A percentile compares a stretch with the other conserved stretches of the same genome.
phyloP scores from a whole-genome alignment of 352 stramenopile genomes.

The Aphanomyces stellatus region DNA sequence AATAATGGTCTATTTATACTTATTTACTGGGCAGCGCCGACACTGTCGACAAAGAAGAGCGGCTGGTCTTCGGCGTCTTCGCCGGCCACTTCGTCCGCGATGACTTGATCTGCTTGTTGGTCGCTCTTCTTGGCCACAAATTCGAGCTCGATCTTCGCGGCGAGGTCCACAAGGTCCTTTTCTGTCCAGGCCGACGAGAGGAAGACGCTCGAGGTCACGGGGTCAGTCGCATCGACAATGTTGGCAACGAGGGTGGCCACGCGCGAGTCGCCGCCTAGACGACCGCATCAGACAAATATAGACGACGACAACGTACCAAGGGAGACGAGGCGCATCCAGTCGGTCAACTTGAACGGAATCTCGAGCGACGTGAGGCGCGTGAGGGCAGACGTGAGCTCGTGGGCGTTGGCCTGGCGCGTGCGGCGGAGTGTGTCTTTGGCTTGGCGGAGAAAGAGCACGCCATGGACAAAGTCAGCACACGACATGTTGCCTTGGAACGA shows the following conservation, averaged over 20 bases:
- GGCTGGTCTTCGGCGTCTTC: constrained; percentile 3
- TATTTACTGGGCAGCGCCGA: constrained; percentile 1
- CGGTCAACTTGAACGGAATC: constrained; percentile 14
- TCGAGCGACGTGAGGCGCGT: neutral
- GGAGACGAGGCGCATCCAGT: constrained; percentile 6
- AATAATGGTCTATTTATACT: too few species aligned
- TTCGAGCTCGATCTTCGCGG: constrained; percentile 1
- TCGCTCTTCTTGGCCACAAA: neutral
- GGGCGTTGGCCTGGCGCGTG: neutral
- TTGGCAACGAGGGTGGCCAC: neutral
- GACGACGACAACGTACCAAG: neutral
- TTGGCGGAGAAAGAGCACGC: neutral
- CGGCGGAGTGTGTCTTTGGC: neutral
- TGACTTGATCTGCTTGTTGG: neutral
- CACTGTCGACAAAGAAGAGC: constrained; percentile 19
- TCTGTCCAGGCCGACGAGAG: constrained; percentile 4
- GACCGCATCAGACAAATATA: neutral
- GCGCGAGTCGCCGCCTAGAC: neutral
- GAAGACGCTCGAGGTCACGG: neutral
- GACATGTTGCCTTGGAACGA: constrained; percentile 6
- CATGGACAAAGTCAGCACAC: neutral
- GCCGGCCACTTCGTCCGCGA: neutral
- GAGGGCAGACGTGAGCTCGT: constrained; percentile 1
- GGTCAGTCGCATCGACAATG: too few species aligned
- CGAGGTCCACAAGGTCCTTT: neutral